Percentiles rank a stretch among this genome's conserved stretches.
phyloP scores from a whole-genome alignment of 441 rosid species.

The Syzygium syzygioides region DNA sequence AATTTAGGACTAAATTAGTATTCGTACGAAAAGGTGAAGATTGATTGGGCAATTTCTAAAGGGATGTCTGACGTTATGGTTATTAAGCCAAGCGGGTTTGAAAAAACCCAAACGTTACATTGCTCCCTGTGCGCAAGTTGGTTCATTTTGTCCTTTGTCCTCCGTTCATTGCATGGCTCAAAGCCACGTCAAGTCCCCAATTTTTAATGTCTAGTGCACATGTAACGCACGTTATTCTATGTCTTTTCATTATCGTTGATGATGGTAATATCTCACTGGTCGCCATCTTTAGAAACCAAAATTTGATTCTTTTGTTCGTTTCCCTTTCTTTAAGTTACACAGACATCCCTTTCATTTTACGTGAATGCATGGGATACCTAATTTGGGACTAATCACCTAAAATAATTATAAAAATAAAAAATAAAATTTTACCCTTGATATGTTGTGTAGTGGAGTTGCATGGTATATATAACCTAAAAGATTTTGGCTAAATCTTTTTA shows the following conservation, averaged over 20 bases:
- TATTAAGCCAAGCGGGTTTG: neutral
- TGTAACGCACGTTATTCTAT: neutral
- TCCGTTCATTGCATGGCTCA: neutral
- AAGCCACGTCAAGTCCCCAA: neutral
- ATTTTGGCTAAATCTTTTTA: neutral
- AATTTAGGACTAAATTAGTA: neutral
- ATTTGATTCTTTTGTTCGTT: neutral
- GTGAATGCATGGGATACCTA: neutral
- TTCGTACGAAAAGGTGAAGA: neutral
- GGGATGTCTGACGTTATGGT: neutral
- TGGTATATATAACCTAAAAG: neutral
- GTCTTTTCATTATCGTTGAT: neutral
- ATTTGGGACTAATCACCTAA: neutral
- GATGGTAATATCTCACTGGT: neutral
- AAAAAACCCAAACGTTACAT: neutral
- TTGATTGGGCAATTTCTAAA: neutral
- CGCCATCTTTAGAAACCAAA: neutral
- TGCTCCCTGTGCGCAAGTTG: neutral
- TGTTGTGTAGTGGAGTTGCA: neutral
- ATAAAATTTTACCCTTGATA: neutral
- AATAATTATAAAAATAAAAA: neutral
- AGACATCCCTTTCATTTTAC: neutral
- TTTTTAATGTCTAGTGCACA: neutral
- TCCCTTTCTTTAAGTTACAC: neutral
- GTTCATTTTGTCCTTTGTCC: neutral